Evolutionary conservation across 305 asterid species (phyloP).

Genomic region (Striga hermonthica): DNA sequence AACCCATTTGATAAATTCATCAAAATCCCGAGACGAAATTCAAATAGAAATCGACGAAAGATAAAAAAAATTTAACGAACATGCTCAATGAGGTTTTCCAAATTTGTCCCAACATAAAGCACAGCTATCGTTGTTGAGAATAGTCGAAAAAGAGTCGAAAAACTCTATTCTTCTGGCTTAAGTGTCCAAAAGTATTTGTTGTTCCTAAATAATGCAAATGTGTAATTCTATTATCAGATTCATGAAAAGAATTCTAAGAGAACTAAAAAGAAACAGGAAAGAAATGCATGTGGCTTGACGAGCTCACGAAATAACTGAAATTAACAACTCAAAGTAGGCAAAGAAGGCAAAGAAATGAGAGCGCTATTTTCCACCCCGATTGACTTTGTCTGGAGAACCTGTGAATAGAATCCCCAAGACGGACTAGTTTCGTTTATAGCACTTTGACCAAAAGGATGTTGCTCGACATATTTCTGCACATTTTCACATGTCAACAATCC

Average conservation of each 20-base stretch:
- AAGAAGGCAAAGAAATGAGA: slow-evolving; percentile 25
- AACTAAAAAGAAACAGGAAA: neutral
- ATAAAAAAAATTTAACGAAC: neutral
- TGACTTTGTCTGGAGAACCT: slow-evolving; percentile 42
- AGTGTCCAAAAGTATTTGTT: neutral
- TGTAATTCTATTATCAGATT: slow-evolving; percentile 6
- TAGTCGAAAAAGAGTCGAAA: neutral
- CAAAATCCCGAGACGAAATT: neutral
- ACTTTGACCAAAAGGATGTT: slow-evolving; percentile 79
- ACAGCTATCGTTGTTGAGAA: neutral
- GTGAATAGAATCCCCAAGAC: slow-evolving; percentile 65
- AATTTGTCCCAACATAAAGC: neutral
- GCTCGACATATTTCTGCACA: slow-evolving; percentile 57
- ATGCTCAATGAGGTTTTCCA: neutral
- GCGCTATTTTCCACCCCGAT: slow-evolving; percentile 22
- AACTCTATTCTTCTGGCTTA: neutral
- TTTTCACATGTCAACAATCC: slow-evolving; percentile 52
- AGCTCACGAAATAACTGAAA: neutral
- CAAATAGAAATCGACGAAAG: neutral
- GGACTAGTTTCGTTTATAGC: slow-evolving; percentile 56
- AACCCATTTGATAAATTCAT: neutral
- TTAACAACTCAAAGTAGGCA: slow-evolving; percentile 21
- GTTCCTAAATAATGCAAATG: slow-evolving; percentile 22
- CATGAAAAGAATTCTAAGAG: neutral
- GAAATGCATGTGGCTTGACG: neutral